These are phyloP conservation scores for Kernera saxatilis DNA, from an alignment of 345 rosid genomes.

Conservation along the genomic window DNA sequence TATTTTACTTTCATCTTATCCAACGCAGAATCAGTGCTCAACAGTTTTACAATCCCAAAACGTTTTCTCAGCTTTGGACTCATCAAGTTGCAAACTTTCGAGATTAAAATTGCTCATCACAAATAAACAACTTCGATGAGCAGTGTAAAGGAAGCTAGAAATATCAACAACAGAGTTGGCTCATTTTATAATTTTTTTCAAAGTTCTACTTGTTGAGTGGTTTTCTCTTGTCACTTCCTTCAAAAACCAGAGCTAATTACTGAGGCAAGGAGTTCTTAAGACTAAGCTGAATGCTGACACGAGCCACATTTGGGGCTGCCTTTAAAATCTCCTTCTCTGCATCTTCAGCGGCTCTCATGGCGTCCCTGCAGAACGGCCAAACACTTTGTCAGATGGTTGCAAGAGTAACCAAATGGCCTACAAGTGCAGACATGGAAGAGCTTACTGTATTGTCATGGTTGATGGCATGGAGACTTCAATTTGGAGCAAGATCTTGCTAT, in stretches of 20 bases:
- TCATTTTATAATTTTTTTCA: not conserved
- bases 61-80: conserved; percentile 14
- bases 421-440: not conserved
- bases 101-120: not conserved
- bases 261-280: conserved; percentile 41
- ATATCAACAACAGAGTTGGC: conserved; percentile 21
- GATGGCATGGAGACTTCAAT: conserved; percentile 37
- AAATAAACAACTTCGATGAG: not conserved
- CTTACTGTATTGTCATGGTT: conserved; percentile 33
- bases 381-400: conserved; percentile 3
- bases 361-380: conserved; percentile 40
- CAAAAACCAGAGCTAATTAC: conserved; percentile 1
- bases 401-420: not conserved
- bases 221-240: not conserved
- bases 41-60: conserved; percentile 6
- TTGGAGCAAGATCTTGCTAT: conserved; percentile 53
- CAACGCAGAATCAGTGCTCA: not conserved
- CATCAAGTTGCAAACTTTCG: not conserved
- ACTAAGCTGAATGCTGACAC: conserved; percentile 50
- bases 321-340: conserved; percentile 54
- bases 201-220: not conserved
- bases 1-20: conserved; percentile 7
- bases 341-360: conserved; percentile 49
- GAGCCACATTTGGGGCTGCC: conserved; percentile 40
- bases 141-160: conserved; percentile 2